phyloP scores from a whole-genome alignment of 495 filamentous ascomycete genomes.

The Neurospora sp. region DNA sequence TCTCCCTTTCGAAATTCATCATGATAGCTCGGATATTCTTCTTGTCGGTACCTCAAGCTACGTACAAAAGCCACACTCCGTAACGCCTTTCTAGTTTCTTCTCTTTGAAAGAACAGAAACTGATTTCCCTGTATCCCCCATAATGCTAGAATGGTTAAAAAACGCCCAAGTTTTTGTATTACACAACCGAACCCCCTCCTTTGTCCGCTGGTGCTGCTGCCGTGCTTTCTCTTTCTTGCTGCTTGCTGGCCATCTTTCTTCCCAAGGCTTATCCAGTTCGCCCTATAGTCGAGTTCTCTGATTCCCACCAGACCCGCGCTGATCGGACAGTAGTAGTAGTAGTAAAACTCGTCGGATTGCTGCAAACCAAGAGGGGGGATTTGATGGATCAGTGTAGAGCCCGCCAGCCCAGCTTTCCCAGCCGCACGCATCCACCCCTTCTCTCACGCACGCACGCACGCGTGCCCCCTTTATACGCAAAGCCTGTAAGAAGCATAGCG shows the following conservation, averaged over 20 bases:
- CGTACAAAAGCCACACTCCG: neutral
- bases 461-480: constrained; percentile 31
- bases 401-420: neutral
- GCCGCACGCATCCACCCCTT: neutral
- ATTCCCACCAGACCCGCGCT: neutral
- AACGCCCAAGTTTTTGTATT: constrained; percentile 1
- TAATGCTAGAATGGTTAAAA: neutral
- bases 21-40: neutral
- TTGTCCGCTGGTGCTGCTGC: neutral
- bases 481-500: constrained; percentile 65
- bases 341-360: too few species aligned
- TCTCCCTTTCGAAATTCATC: neutral
- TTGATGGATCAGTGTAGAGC: neutral
- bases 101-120: neutral
- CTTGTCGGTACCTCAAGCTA: neutral
- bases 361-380: neutral
- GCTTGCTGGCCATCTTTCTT: neutral
- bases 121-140: neutral
- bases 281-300: neutral
- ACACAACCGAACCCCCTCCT: neutral
- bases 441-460: neutral
- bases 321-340: neutral
- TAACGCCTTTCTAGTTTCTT: neutral
- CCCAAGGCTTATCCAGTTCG: neutral
- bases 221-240: neutral